Evolutionary conservation across 2,329 filamentous ascomycete genomes (phyloP), one percentile per base, ranked within the genome.

Genomic region (Chrysoporthe austroafricana): DNA sequence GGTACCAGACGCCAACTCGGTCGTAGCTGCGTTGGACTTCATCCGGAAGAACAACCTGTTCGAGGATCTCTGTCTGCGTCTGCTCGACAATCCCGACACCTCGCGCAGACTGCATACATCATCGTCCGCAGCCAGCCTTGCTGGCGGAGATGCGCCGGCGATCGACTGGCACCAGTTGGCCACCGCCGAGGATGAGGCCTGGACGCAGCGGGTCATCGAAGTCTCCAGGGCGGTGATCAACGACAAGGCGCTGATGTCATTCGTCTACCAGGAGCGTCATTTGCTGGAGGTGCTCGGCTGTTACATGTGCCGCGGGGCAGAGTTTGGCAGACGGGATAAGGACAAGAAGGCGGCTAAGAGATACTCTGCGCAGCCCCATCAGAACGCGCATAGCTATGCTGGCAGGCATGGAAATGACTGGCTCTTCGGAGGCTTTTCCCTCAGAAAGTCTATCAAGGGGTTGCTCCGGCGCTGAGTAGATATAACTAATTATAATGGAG

Each of bases 221-320:
- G 36, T 70, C 4, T 68, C 71, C 4, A 68, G 66, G 50, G 54
- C 67, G 2, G 54, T 70, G 4, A 63, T 73, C n/a, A 67, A 69
- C 46, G 54, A 71, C 32, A 61, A 50, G 32, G 68, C 70, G 18
- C 66, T 59, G 36, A 68, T 36, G 8, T 70, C 67, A 42, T 69
- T 72, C 62, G 56, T 61, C 48, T 69, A 71, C 54, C 70, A 72
- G 58, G 70, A 73, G 60, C 67, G 71, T 13, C 71, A 70, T 59
- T 62, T 72, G 13, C 63, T 73, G 2, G 71, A 73, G 32, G 64
- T 69, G 2, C 57, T 72, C 4, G 72, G 72, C 5, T 71, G 71
- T 48, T 72, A 71, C 54, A 68, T 72, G 70, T 70, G 70, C 73
- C 13, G 84, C 85, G 68, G 67, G 1, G 67, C 67, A 11, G 64